Conservation (phyloP, 257 asterid genomes). For the Fraxinus anomala region DNA sequence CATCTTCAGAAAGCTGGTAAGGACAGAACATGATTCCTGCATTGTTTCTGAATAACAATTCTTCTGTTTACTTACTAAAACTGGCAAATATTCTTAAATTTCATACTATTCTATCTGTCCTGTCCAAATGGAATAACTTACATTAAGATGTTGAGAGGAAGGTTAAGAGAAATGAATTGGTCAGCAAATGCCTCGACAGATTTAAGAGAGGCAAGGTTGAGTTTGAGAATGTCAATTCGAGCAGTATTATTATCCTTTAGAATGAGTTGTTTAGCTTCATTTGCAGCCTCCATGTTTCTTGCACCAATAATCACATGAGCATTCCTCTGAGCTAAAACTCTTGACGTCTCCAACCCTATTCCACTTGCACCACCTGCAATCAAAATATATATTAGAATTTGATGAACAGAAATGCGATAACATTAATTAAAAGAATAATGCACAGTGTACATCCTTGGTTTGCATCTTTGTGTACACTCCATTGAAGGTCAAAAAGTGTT, state of each 20-base stretch:
- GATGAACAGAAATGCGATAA: too few relatives aligned
- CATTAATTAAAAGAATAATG: too few relatives aligned
- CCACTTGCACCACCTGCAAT: slow-evolving; percentile 87
- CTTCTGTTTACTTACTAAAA: not conserved
- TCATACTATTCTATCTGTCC: not conserved
- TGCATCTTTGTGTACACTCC: too few relatives aligned
- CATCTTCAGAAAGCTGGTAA: slow-evolving; percentile 73
- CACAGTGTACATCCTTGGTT: too few relatives aligned
- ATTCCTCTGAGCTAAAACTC: slow-evolving; percentile 71
- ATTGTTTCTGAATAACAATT: slow-evolving; percentile 65
- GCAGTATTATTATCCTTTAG: slow-evolving; percentile 50
- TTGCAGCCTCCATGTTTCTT: slow-evolving; percentile 76
- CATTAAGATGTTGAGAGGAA: slow-evolving; percentile 92
- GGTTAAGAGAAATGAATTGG: slow-evolving; percentile 53
- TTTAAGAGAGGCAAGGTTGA: slow-evolving; percentile 69
- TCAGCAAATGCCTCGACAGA: slow-evolving; percentile 66
- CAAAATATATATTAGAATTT: too few relatives aligned
- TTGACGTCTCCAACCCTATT: slow-evolving; percentile 78
- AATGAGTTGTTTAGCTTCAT: slow-evolving; percentile 61
- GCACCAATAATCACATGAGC: slow-evolving; percentile 81
- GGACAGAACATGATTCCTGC: slow-evolving; percentile 96
- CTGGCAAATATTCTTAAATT: not conserved
- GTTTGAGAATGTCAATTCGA: slow-evolving; percentile 61
- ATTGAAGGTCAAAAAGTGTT: too few relatives aligned
- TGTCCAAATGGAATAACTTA: slow-evolving; percentile 10